These are phyloP conservation scores for Mediolabrus comicus DNA, from an alignment of 108 stramenopile genomes.

Conservation along the genomic window DNA sequence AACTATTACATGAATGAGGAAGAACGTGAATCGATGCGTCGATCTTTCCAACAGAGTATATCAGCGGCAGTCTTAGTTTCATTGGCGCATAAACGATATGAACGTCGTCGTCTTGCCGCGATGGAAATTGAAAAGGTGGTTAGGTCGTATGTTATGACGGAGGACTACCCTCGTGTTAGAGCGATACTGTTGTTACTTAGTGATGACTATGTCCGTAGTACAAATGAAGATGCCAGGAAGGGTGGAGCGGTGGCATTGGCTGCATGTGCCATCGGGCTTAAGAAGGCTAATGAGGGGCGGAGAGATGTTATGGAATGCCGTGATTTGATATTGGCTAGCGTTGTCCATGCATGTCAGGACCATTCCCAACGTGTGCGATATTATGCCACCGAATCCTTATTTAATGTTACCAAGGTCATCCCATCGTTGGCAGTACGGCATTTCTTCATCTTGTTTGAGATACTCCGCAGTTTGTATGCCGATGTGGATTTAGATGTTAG, in stretches of 20 bases:
- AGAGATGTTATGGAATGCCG: conserved; percentile 36
- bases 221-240: conserved; percentile 87
- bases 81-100: conserved; percentile 88
- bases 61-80: conserved; percentile 81
- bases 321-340: conserved; percentile 79
- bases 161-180: conserved; percentile 72
- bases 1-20: conserved; percentile 51
- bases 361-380: conserved; percentile 87
- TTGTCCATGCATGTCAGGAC: conserved; percentile 89
- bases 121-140: conserved; percentile 94
- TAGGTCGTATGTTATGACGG: conserved; percentile 59
- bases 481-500: conserved; percentile 84
- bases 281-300: conserved; percentile 64
- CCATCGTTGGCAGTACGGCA: conserved; percentile 78
- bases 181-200: conserved; percentile 77
- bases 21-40: conserved; percentile 71
- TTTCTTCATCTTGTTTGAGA: conserved; percentile 90
- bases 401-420: conserved; percentile 86
- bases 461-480: conserved; percentile 73
- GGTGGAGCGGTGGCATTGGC: conserved; percentile 88
- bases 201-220: conserved; percentile 84
- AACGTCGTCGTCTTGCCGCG: conserved; percentile 83
- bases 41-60: conserved; percentile 79
- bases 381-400: conserved; percentile 85
- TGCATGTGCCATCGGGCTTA: conserved; percentile 83